Evolutionary conservation across 2,329 filamentous ascomycete species (phyloP), one percentile per base, ranked within the genome.

Genomic region (Alternaria panax): DNA sequence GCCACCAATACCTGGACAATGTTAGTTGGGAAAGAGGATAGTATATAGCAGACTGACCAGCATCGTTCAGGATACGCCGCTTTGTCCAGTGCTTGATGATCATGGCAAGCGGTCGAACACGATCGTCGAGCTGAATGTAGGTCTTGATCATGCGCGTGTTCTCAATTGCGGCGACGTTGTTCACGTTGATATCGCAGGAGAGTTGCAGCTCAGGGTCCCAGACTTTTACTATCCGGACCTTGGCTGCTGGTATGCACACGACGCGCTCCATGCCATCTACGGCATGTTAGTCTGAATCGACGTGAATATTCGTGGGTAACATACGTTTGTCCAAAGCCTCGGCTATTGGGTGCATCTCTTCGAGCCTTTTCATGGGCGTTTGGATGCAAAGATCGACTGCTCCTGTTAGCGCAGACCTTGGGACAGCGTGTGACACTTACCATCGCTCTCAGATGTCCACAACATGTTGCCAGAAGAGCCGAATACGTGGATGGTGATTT

Each of bases 131-230:
- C 73, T 96, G 89, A 62, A 99, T 92, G 79, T 99, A 99, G 0
- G 93, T 97, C 75, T 93, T 92, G 71, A 99, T 95, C 93, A 99
- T 96, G 51, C 93, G 88, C 14, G 95, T 99, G 73, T 99, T 99
- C 78, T 98, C 93, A 62, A 99, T 83, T 4, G 95, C 95, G 53
- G 96, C 80, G 0, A 93, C 95, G 72, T 98, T 99, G 82, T 99
- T 99, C 80, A 99, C 93, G 70, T 99, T 99, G 90, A 99, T 95
- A 76, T 99, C 95, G 78, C 93, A 97, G 16, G 93, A 91, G 51
- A 99, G 84, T 65, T 89, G 84, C 57, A 97, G 83, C 77, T 97
- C 92, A 3, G 95, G 95, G 76, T 99, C 95, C 93, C 95, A 99
- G 56, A 97, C 92, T 82, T 98, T 98, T 69, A 99, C 95, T 73